phyloP scores from a whole-genome alignment of 2,329 filamentous ascomycete species.

The Macrophomina phaseolina region DNA sequence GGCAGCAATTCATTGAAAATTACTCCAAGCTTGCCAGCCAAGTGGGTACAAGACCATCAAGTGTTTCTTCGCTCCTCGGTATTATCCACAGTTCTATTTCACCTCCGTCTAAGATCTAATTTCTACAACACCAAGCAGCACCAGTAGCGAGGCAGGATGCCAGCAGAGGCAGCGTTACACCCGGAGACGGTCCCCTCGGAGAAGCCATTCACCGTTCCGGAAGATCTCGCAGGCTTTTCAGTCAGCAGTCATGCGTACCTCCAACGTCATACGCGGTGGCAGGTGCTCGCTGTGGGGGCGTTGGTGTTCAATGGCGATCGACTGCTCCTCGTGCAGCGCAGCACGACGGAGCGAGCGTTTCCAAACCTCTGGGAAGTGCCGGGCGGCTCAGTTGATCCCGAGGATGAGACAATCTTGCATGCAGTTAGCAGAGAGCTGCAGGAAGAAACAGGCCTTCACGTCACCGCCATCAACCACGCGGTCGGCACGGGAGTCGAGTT shows the following conservation, averaged over 20 bases:
- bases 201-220: not conserved
- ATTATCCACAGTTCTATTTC: not conserved
- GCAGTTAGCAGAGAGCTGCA: slow-evolving; percentile 57
- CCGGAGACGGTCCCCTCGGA: not conserved
- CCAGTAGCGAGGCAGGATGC: slow-evolving; percentile 25
- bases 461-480: slow-evolving; percentile 50
- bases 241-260: slow-evolving; percentile 39
- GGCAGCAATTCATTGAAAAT: slow-evolving; percentile 14
- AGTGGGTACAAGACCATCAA: not conserved
- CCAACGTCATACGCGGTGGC: slow-evolving; percentile 35
- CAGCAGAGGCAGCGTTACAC: not conserved
- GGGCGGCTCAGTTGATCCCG: slow-evolving; percentile 55
- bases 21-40: not conserved
- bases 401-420: slow-evolving; percentile 56
- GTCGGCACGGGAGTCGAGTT: slow-evolving; percentile 42
- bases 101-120: not conserved
- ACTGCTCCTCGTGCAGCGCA: slow-evolving; percentile 44
- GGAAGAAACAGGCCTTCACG: slow-evolving; percentile 58
- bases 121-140: not conserved
- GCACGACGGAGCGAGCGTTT: slow-evolving; percentile 42
- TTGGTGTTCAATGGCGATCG: slow-evolving; percentile 42
- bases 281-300: slow-evolving; percentile 39
- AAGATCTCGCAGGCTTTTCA: slow-evolving; percentile 27
- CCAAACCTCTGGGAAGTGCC: slow-evolving; percentile 55
- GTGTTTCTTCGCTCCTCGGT: not conserved